phyloP scores from a whole-genome alignment of 2,329 filamentous ascomycete genomes.

The Alternaria sp. region DNA sequence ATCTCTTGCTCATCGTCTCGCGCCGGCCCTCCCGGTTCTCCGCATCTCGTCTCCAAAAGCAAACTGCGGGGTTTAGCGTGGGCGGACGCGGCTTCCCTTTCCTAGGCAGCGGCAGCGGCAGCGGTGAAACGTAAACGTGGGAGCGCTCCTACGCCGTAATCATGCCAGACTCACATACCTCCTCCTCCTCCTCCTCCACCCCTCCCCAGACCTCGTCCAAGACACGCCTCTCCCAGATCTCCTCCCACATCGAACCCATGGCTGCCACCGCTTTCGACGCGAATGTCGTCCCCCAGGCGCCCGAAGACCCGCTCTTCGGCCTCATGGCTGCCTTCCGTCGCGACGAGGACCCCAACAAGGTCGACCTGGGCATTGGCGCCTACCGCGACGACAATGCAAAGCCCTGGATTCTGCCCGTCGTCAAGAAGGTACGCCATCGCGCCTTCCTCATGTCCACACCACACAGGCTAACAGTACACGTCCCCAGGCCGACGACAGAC shows the following conservation, averaged over 20 bases:
- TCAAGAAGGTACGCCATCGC: constrained; percentile 77
- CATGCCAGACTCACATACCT: constrained; percentile 32
- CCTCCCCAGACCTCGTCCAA: constrained; percentile 31
- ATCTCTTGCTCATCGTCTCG: constrained; percentile 7
- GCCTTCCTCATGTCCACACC: neutral
- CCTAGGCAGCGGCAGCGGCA: constrained; percentile 6
- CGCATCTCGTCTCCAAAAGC: constrained; percentile 20
- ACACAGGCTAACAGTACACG: neutral
- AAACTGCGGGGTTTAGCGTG: constrained; percentile 37
- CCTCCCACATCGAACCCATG: constrained; percentile 72
- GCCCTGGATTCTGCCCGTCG: constrained; percentile 95
- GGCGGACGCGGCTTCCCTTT: constrained; percentile 18
- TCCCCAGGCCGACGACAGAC: constrained; percentile 81
- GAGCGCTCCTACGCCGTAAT: constrained; percentile 20
- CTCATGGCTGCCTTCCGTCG: constrained; percentile 86
- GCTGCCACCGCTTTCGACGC: constrained; percentile 73
- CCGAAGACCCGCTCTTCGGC: constrained; percentile 94
- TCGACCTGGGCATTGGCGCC: constrained; percentile 93
- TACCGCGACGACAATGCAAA: constrained; percentile 96
- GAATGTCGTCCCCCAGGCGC: constrained; percentile 82
- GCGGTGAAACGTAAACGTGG: constrained; percentile 35
- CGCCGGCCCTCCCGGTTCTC: constrained; percentile 18
- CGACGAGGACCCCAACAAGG: constrained; percentile 78
- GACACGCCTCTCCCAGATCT: constrained; percentile 62
- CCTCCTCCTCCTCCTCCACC: constrained; percentile 6